These are phyloP conservation scores for Sporothrix humicola DNA, from an alignment of 2,329 filamentous ascomycete species.

Conservation along the genomic window DNA sequence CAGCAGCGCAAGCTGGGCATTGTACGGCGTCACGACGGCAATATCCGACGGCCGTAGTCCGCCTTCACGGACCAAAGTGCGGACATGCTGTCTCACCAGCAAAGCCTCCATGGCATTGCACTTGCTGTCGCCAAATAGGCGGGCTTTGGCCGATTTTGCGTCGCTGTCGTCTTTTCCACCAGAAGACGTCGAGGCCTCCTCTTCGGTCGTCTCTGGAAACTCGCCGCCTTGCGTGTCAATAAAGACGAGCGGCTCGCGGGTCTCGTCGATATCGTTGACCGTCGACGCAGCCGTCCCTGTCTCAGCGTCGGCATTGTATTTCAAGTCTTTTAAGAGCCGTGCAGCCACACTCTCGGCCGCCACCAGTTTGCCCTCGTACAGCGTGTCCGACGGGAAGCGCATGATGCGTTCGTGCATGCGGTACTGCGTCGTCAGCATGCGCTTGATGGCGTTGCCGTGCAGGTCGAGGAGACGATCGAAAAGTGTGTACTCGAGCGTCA, in stretches of 20 bases:
- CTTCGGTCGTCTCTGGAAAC: constrained; percentile 82
- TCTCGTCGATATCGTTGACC: constrained; percentile 82
- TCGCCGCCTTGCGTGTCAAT: constrained; percentile 96
- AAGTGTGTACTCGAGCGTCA: constrained; percentile 81
- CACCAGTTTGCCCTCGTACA: constrained; percentile 82
- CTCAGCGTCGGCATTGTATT: constrained; percentile 61
- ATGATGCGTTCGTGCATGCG: constrained; percentile 98
- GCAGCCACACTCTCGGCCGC: constrained; percentile 79
- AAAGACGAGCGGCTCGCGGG: constrained; percentile 84
- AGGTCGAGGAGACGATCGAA: constrained; percentile 86
- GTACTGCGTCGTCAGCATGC: constrained; percentile 96
- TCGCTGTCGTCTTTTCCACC: no score
- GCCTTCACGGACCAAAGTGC: constrained; percentile 69
- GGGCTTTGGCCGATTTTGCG: neutral
- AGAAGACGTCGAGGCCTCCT: constrained; percentile 57
- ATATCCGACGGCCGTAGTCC: constrained; percentile 85
- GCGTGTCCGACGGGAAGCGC: constrained; percentile 85
- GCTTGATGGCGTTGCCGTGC: constrained; percentile 83
- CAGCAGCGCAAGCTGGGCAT: constrained; percentile 84
- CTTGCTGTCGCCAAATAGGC: constrained; percentile 68
- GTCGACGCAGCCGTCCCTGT: neutral
- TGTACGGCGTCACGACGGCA: constrained; percentile 94
- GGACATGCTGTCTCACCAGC: constrained; percentile 79
- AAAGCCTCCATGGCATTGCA: constrained; percentile 90
- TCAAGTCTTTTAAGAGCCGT: constrained; percentile 76